These are phyloP conservation scores for Candida glucosophila DNA, from an alignment of 1,139 yeast genomes.

Conservation along the genomic window DNA sequence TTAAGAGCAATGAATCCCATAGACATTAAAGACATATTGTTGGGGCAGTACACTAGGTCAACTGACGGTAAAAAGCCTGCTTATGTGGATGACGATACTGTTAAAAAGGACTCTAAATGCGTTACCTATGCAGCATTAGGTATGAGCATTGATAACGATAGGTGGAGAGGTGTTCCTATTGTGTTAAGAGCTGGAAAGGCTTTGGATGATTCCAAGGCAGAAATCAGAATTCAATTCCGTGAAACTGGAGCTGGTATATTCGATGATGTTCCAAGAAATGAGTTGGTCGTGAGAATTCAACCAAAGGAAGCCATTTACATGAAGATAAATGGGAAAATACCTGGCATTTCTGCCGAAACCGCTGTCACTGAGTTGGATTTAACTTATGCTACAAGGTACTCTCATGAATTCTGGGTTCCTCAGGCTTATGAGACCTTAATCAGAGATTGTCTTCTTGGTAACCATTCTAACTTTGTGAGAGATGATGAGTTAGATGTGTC, in stretches of 20 bases:
- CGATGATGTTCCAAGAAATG: slow-evolving; percentile 78
- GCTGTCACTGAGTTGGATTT: slow-evolving; percentile 85
- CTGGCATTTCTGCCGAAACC: slow-evolving; percentile 79
- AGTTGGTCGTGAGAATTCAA: slow-evolving; percentile 86
- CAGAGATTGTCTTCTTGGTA: slow-evolving; percentile 83
- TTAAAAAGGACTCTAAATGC: slow-evolving; percentile 69
- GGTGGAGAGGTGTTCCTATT: slow-evolving; percentile 98
- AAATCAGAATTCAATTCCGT: slow-evolving; percentile 87
- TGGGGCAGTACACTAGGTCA: slow-evolving; percentile 84
- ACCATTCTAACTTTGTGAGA: slow-evolving; percentile 95
- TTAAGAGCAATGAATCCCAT: slow-evolving; percentile 73
- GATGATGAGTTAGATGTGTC: slow-evolving; percentile 94
- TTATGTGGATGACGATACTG: slow-evolving; percentile 91
- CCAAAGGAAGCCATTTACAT: slow-evolving; percentile 91
- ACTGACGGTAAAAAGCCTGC: slow-evolving; percentile 86
- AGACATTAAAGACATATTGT: slow-evolving; percentile 53
- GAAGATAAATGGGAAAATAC: slow-evolving; percentile 86
- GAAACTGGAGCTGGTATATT: slow-evolving; percentile 80
- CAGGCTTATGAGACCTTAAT: slow-evolving; percentile 96
- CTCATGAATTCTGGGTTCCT: slow-evolving; percentile 84
- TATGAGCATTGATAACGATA: slow-evolving; percentile 72
- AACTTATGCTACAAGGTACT: slow-evolving; percentile 73
- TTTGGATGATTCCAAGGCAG: slow-evolving; percentile 84
- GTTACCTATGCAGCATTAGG: slow-evolving; percentile 89
- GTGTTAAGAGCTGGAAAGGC: slow-evolving; percentile 97